These are phyloP conservation scores for Lithohypha guttulata DNA, from an alignment of 2,329 filamentous ascomycete genomes.

Conservation along the genomic window DNA sequence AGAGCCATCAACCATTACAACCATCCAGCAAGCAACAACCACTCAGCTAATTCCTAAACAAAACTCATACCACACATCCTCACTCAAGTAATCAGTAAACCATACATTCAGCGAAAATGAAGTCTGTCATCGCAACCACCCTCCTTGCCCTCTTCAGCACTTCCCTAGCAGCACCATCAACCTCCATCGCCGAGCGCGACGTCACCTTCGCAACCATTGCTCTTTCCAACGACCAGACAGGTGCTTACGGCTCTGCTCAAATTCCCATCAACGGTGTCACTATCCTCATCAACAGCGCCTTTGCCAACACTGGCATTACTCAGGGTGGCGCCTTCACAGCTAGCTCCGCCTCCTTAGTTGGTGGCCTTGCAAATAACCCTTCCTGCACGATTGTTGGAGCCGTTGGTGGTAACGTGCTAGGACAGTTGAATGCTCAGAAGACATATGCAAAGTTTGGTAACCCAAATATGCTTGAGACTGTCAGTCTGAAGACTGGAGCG, in stretches of 20 bases:
- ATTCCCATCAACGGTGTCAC: neutral
- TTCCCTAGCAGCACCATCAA: neutral
- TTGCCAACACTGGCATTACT: neutral
- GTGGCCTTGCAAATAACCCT: neutral
- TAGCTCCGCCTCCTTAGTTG: neutral
- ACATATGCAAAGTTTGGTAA: neutral
- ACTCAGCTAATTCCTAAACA: neutral
- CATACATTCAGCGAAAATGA: neutral
- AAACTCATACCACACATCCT: neutral
- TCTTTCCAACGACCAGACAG: neutral
- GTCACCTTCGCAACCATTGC: neutral
- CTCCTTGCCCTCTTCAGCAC: conserved; percentile 1
- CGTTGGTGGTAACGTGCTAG: neutral
- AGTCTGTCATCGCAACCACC: neutral
- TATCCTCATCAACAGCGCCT: neutral
- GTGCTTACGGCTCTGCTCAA: neutral
- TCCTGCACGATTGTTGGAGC: neutral
- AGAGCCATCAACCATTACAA: too few relatives aligned
- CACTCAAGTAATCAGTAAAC: neutral
- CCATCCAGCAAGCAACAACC: too few relatives aligned
- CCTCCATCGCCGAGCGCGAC: neutral
- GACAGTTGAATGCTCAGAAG: neutral
- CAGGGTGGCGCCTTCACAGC: neutral
- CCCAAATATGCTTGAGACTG: neutral
- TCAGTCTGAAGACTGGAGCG: neutral